Base-by-base conservation (phyloP, 148 eudicot genomes). In the Selenicereus undatus region DNA sequence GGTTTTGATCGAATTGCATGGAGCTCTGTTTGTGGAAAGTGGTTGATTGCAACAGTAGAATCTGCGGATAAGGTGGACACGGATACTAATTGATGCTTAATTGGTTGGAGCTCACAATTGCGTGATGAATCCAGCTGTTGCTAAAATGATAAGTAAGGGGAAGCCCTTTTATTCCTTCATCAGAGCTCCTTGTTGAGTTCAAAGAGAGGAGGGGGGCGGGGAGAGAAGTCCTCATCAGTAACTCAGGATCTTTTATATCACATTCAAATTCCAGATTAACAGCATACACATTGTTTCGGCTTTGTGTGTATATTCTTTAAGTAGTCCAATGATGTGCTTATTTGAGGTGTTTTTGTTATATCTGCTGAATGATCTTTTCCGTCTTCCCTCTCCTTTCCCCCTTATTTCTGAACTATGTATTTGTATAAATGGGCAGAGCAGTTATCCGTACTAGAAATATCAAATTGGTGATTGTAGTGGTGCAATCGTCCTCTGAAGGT, bases 401-500 rank as follows among this genome's bases (percentile, higher is more conserved):
- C 66, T 56, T 54, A 51, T 70, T 1, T 66, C 71, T 66, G 16
- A 30, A 83, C 32, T 71, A 24, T 30, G 13, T 29, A 26, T 48
- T 56, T 51, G 39, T 60, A 35, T 16, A 14, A 42, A 7, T 86
- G 83, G 74, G 79, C 92, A 95, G 99, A 88, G 86, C 86, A 66
- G 85, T 86, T 22, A 80, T 88, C 35, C 86, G 82, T 81, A 90
- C 93, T 58, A 89, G 99, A 86, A 97, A 89, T 84, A 92, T 86
- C 85, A 94, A 90, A 88, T 82, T 97, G 90, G 89, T 92, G 77
- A 81, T 97, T 82, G 87, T 91, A 76, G 89, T 94, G 76, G 83
- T 89, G 82, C 89, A 85, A 69, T 86, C 94, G 39, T 83, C 86
- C 80, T 87, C 90, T 45, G 90, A 81, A 80, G 90, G 98, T 93